Percentiles rank a stretch among this genome's conserved stretches.
Conservation (phyloP, 2,329 filamentous ascomycete species). For the Penicillium sp. region DNA sequence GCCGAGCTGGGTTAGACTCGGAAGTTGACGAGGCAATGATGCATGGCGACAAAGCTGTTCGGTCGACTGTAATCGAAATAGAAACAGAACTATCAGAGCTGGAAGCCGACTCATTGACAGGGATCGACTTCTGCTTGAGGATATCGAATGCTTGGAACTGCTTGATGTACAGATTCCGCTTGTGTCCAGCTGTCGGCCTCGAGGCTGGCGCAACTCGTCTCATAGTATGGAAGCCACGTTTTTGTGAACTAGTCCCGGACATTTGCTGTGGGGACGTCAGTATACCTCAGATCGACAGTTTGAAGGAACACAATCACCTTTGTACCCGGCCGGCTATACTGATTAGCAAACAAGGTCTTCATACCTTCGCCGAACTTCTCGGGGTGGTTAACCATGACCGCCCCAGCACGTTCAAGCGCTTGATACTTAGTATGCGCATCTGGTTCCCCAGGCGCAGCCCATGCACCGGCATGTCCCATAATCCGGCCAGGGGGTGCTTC, state of each 20-base stretch:
- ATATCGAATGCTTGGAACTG: constrained; percentile 54
- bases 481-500: constrained; percentile 61
- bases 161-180: constrained; percentile 54
- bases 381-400: constrained; percentile 70
- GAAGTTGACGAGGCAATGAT: constrained; percentile 59
- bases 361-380: constrained; percentile 70
- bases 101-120: constrained; percentile 37
- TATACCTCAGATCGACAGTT: background rate
- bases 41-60: constrained; percentile 60
- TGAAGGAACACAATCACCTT: constrained; percentile 19
- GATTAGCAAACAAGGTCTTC: constrained; percentile 55
- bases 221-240: constrained; percentile 54
- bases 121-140: constrained; percentile 51
- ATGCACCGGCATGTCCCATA: constrained; percentile 80
- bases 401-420: constrained; percentile 64
- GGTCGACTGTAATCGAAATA: constrained; percentile 64
- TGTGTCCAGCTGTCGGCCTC: background rate
- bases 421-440: constrained; percentile 63
- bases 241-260: constrained; percentile 31
- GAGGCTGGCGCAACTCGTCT: constrained; percentile 24
- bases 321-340: constrained; percentile 26
- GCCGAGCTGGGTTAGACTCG: constrained; percentile 42
- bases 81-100: constrained; percentile 43
- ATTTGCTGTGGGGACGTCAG: constrained; percentile 18
- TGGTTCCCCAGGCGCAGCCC: constrained; percentile 64